These are phyloP conservation scores for Volutella citrinella DNA, from an alignment of 2,329 filamentous ascomycete species.

Conservation along the genomic window DNA sequence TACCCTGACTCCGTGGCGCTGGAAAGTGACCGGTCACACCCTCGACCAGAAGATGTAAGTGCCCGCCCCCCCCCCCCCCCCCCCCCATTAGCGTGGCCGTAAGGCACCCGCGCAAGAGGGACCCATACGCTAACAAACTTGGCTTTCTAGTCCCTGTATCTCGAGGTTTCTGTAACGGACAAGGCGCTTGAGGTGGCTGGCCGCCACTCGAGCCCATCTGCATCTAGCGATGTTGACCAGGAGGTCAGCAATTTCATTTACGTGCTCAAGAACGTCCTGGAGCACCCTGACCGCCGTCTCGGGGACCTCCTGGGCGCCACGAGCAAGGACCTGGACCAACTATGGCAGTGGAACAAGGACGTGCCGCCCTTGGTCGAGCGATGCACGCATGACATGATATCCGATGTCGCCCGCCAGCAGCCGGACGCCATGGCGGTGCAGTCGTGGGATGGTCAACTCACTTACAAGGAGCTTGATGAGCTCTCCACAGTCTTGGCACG, in stretches of 20 bases:
- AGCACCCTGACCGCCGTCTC: slow-evolving; percentile 10
- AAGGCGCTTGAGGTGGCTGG: slow-evolving; percentile 11
- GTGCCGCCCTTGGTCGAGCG: slow-evolving; percentile 37
- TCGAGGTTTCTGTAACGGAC: slow-evolving; percentile 14
- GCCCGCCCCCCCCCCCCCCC: slow-evolving; percentile 1
- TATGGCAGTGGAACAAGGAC: slow-evolving; percentile 45
- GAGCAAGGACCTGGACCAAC: slow-evolving; percentile 37
- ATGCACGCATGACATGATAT: slow-evolving; percentile 48
- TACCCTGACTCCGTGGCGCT: slow-evolving; percentile 4
- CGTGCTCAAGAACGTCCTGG: slow-evolving; percentile 11
- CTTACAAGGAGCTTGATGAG: slow-evolving; percentile 42
- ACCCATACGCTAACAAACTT: no score
- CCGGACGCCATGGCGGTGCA: slow-evolving; percentile 43
- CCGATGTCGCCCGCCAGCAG: slow-evolving; percentile 32
- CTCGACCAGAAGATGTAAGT: slow-evolving; percentile 11
- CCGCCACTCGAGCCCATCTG: slow-evolving; percentile 5
- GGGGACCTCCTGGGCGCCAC: slow-evolving; percentile 13
- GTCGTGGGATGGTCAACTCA: slow-evolving; percentile 49
- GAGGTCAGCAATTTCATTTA: slow-evolving; percentile 15
- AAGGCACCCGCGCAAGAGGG: no score
- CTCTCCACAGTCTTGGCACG: slow-evolving; percentile 40
- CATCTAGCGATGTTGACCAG: slow-evolving; percentile 10
- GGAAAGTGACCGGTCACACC: not conserved
- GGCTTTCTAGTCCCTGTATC: slow-evolving; percentile 8
- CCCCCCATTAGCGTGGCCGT: no score